Conservation (phyloP, 306 rosid species). For the Potentilla sterilis region DNA sequence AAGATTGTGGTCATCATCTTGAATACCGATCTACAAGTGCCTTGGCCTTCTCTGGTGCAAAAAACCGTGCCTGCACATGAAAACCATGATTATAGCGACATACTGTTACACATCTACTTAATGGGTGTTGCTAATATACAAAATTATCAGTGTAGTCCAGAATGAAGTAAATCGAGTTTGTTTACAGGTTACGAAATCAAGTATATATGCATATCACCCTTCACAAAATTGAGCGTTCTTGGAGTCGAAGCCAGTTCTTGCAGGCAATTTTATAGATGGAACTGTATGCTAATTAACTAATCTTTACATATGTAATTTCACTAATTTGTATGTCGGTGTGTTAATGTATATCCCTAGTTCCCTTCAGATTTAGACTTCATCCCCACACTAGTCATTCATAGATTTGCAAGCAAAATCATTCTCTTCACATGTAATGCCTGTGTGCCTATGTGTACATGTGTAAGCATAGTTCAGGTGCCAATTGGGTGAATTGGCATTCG, state of each 20-base stretch:
- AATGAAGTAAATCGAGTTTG: neutral
- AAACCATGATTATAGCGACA: neutral
- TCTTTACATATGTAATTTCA: neutral
- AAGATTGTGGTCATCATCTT: slow-evolving; percentile 23
- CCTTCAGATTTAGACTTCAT: neutral
- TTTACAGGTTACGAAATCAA: neutral
- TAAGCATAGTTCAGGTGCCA: slow-evolving; percentile 1
- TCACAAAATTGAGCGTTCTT: neutral
- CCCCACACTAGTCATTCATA: neutral
- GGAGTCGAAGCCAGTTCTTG: neutral
- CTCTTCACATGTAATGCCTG: neutral
- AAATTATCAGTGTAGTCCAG: neutral
- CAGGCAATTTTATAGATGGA: neutral
- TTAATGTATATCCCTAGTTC: neutral
- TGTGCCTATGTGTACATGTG: neutral
- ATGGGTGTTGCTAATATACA: neutral
- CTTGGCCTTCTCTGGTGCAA: slow-evolving; percentile 85
- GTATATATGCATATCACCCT: neutral
- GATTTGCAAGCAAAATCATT: neutral
- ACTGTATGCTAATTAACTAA: neutral
- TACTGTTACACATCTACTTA: neutral
- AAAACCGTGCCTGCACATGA: slow-evolving; percentile 74
- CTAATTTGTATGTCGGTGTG: neutral
- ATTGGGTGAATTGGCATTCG: slow-evolving; percentile 6
- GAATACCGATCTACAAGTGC: slow-evolving; percentile 77